Evolutionary conservation across 805 yeast genomes (phyloP).

Genomic region (Starmerella lactis-condensi): DNA sequence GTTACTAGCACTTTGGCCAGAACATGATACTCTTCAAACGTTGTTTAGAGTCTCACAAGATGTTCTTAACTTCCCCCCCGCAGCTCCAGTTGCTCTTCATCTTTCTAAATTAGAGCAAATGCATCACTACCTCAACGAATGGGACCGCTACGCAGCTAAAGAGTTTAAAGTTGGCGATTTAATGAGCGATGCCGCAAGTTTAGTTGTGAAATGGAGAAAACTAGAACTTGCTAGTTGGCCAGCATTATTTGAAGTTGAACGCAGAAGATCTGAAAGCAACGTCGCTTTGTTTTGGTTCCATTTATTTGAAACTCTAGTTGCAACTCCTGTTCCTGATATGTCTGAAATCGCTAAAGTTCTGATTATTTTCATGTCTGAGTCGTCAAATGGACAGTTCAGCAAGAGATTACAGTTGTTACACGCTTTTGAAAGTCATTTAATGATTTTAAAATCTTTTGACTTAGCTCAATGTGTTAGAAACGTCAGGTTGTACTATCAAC

Average conservation of each 20-base stretch:
- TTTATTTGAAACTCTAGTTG: slow-evolving; percentile 52
- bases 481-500: slow-evolving; percentile 45
- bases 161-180: slow-evolving; percentile 45
- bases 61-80: slow-evolving; percentile 39
- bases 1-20: slow-evolving; percentile 67
- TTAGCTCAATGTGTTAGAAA: slow-evolving; percentile 32
- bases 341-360: slow-evolving; percentile 36
- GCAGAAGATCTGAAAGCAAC: slow-evolving; percentile 28
- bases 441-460: slow-evolving; percentile 14
- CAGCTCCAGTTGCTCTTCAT: slow-evolving; percentile 57
- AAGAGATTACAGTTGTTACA: slow-evolving; percentile 40
- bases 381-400: slow-evolving; percentile 57
- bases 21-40: slow-evolving; percentile 71
- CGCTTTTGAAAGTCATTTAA: slow-evolving; percentile 45
- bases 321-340: slow-evolving; percentile 23
- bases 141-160: slow-evolving; percentile 81
- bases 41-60: slow-evolving; percentile 47
- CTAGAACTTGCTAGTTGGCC: slow-evolving; percentile 78
- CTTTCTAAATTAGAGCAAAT: slow-evolving; percentile 74
- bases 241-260: slow-evolving; percentile 41
- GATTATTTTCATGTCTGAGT: slow-evolving; percentile 54
- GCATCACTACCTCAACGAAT: slow-evolving; percentile 63
- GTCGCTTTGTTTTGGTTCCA: slow-evolving; percentile 84
- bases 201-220: slow-evolving; percentile 81
- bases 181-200: slow-evolving; percentile 38